These are phyloP conservation scores for Corylus avellana DNA, from an alignment of 306 rosid species.

Conservation along the genomic window DNA sequence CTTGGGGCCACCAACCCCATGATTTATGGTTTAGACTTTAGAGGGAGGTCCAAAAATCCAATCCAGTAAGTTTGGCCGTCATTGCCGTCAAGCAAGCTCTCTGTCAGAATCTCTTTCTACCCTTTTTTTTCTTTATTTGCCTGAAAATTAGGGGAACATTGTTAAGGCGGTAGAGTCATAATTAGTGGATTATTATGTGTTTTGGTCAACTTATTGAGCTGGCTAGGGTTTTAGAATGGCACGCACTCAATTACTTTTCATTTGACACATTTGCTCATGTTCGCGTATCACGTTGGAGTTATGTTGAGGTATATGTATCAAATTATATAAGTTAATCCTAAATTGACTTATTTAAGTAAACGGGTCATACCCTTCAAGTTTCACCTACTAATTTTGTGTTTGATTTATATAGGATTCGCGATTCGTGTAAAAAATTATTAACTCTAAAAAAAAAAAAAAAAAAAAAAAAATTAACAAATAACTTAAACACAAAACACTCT, in stretches of 20 bases:
- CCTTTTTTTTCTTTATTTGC: not conserved
- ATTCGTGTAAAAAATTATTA: too few relatives aligned
- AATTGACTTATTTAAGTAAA: too few relatives aligned
- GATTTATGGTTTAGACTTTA: conserved; percentile 32
- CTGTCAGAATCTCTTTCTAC: conserved; percentile 16
- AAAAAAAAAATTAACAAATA: too few relatives aligned
- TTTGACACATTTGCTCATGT: not conserved
- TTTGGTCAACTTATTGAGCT: not conserved
- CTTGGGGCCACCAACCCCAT: conserved; percentile 28
- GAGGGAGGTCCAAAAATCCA: conserved; percentile 16
- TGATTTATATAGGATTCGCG: too few relatives aligned
- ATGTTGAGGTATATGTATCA: too few relatives aligned
- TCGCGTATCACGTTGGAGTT: too few relatives aligned
- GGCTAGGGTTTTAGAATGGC: not conserved
- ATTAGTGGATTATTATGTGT: not conserved
- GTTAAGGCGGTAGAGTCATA: too few relatives aligned
- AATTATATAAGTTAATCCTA: too few relatives aligned
- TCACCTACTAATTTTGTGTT: too few relatives aligned
- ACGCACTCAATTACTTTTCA: not conserved
- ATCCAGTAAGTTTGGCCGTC: conserved; percentile 11
- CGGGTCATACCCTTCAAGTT: too few relatives aligned
- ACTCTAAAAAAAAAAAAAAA: too few relatives aligned
- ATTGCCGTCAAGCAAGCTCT: conserved; percentile 26
- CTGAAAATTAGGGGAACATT: not conserved
- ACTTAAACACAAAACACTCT: too few relatives aligned